phyloP scores from a whole-genome alignment of 1,284 basidiomycete species.

The Cyathus pygmaeus region DNA sequence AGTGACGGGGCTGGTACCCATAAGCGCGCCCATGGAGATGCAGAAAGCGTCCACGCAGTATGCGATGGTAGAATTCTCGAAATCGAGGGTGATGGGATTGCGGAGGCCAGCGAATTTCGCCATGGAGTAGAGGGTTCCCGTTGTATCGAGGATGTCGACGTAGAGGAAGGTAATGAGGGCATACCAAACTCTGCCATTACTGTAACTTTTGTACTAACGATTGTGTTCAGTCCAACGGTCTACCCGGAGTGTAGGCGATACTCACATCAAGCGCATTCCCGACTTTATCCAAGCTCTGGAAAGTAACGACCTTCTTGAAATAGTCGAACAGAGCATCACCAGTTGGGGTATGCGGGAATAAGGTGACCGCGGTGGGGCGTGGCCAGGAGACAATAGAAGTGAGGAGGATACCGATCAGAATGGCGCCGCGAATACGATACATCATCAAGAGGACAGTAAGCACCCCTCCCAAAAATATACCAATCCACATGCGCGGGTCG shows the following conservation, averaged over 20 bases:
- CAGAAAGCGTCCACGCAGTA: constrained; percentile 87
- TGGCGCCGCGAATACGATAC: constrained; percentile 87
- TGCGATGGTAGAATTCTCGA: constrained; percentile 87
- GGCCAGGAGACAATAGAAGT: constrained; percentile 93
- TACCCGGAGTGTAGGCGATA: constrained; percentile 4
- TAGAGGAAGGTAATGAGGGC: constrained; percentile 90
- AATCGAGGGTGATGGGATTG: constrained; percentile 87
- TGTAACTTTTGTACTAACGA: constrained; percentile 23
- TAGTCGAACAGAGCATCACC: constrained; percentile 85
- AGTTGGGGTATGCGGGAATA: constrained; percentile 78
- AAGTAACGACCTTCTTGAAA: constrained; percentile 89
- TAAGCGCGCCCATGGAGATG: constrained; percentile 84
- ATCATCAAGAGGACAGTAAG: constrained; percentile 84
- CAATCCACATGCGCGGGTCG: constrained; percentile 87
- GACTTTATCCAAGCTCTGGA: constrained; percentile 69
- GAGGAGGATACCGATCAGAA: constrained; percentile 86
- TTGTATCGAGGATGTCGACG: constrained; percentile 80
- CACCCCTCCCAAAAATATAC: constrained; percentile 88
- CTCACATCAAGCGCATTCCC: constrained; percentile 74
- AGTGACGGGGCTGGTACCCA: constrained; percentile 90
- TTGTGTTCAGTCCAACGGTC: too few species aligned
- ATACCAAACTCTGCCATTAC: constrained; percentile 85
- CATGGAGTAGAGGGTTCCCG: constrained; percentile 89
- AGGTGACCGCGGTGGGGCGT: constrained; percentile 81
- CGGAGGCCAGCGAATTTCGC: constrained; percentile 91